These are phyloP conservation scores for Solanum hybrid DNA, from an alignment of 305 asterid species.

Conservation along the genomic window DNA sequence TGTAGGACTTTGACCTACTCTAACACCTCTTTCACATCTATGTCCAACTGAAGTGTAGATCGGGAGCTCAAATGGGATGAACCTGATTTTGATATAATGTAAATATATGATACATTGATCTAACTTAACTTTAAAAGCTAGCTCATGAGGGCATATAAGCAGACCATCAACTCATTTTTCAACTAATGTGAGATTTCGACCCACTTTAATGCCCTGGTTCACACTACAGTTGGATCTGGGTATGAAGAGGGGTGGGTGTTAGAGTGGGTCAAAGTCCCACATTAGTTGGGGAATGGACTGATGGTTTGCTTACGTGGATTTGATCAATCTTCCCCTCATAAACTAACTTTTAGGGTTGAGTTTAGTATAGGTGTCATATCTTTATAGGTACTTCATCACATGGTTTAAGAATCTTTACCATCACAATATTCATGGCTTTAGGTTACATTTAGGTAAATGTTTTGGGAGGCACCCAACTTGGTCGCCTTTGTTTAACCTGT, in stretches of 20 bases:
- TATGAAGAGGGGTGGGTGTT: not conserved
- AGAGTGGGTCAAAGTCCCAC: not conserved
- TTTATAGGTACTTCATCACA: not conserved
- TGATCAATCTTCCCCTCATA: not conserved
- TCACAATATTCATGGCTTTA: not conserved
- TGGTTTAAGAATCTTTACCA: not conserved
- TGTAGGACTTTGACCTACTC: not conserved
- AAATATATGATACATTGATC: not conserved
- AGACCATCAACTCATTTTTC: not conserved
- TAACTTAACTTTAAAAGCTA: not conserved
- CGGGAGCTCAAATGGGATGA: not conserved
- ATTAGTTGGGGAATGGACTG: not conserved
- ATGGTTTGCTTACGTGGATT: not conserved
- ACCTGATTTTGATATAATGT: not conserved
- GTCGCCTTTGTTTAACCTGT: not conserved
- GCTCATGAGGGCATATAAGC: not conserved
- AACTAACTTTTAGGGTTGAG: not conserved
- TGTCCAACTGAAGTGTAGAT: not conserved
- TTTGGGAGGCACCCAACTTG: not conserved
- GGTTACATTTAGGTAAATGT: not conserved
- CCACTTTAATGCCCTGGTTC: not conserved
- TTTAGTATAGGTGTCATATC: not conserved
- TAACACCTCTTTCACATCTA: not conserved
- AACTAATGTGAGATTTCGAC: not conserved
- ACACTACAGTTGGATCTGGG: not conserved